Evolutionary conservation across 768 basidiomycete species (phyloP), one percentile per base, ranked within the genome.

Genomic region (Lactifluus echinatus): DNA sequence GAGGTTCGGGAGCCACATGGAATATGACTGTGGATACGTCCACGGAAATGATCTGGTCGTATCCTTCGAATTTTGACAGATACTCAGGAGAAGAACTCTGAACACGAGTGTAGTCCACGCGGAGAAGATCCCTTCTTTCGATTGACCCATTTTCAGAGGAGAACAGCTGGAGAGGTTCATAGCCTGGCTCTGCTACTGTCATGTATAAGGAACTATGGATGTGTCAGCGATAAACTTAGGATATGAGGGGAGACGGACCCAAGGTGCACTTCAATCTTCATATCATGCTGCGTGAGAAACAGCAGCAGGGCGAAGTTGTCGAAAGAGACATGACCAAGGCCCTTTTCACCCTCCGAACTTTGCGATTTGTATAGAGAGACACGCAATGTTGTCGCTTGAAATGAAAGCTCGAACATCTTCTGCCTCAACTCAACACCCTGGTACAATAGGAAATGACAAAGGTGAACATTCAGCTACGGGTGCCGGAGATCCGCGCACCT

Each of bases 21-120:
- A 98, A 85, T 51, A 94, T 79, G 68, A 99, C 84, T 0, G 95
- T 96, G 3, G 95, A 94, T 37, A 98, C 75, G 63, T 82, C 83
- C 62, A 93, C 81, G 65, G 93, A 87, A 56, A 98, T 81, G 57
- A 74, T 87, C 70, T 96, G 94, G 65, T 95, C 89, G 46, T 93
- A 82, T 23, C 87, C 85, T 60, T 93, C 91, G 70, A 88, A 86
- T 4, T 82, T 71, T 1, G 83, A 80, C 61, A 79, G 70, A 70
- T 87, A 97, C 64, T 95, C 89, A 0, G 96, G 93, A 4, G 93
- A 94, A 26, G 81, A 77, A 64, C 79, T 82, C 68, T 97, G 88
- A 1, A 86, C 88, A 40, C 89, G 83, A 26, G 74, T 72, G 66
- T 98, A 99, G 11, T 79, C 76, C 45, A 99, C 79, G 19, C 75